Percentiles rank a stretch among this genome's conserved stretches.
Evolutionary conservation across 2,329 filamentous ascomycete genomes (phyloP).

Genomic region (Aspergillus clavatus): DNA sequence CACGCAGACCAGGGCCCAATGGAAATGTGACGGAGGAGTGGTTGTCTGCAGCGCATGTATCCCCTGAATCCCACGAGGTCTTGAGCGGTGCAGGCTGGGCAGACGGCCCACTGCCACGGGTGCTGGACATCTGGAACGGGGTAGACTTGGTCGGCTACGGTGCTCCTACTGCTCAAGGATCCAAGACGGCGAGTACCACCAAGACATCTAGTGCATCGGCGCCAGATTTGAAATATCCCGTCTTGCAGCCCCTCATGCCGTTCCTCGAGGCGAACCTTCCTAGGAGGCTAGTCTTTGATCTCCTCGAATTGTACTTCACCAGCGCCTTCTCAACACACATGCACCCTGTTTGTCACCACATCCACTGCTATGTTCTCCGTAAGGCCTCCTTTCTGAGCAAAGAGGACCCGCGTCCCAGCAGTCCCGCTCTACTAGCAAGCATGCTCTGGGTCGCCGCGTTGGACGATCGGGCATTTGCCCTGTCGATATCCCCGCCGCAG

Average conservation of each 20-base stretch:
- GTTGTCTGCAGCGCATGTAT: conserved; percentile 29
- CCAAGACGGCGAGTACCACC: conserved; percentile 53
- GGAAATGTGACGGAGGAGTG: conserved; percentile 32
- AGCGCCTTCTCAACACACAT: conserved; percentile 83
- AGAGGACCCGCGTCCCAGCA: conserved; percentile 74
- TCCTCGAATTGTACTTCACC: conserved; percentile 86
- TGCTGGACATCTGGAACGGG: conserved; percentile 31
- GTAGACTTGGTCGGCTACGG: conserved; percentile 22
- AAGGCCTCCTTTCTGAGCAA: conserved; percentile 80
- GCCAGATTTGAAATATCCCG: conserved; percentile 65
- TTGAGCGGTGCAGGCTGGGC: conserved; percentile 21
- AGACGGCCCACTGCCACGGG: conserved; percentile 25
- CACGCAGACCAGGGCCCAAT: conserved; percentile 14
- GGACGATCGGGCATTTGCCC: conserved; percentile 79
- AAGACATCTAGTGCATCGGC: conserved; percentile 39
- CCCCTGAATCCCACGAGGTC: conserved; percentile 30
- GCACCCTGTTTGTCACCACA: conserved; percentile 86
- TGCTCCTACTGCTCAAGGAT: conserved; percentile 49
- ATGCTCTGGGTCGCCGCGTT: conserved; percentile 98
- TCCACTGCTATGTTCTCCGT: conserved; percentile 82
- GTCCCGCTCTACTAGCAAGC: conserved; percentile 79
- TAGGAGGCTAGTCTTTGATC: conserved; percentile 73
- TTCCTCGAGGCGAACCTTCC: conserved; percentile 76
- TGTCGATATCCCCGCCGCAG: conserved; percentile 78
- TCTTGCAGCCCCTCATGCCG: conserved; percentile 75